Evolutionary conservation across 1,284 basidiomycete species (phyloP), one percentile per base, ranked within the genome.

Genomic region (Wallemia mellicola): DNA sequence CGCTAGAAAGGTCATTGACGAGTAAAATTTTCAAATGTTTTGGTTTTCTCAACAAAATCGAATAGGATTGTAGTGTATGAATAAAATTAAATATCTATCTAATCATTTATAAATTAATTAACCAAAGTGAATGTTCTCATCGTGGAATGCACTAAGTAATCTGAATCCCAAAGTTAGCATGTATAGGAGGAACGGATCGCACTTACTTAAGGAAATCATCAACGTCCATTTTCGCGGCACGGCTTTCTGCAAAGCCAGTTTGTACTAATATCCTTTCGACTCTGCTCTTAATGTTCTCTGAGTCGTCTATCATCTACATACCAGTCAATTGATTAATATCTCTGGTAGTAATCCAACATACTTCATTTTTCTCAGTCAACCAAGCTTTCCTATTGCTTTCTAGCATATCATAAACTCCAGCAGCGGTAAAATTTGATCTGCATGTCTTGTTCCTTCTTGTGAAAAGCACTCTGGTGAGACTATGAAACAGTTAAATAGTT

Each of bases 321-420:
- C 11, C 24, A 60, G 59, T 27, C 60, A 27, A 25, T 22, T 19
- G 56, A 22, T 30, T 15, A n/a, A n/a, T n/a, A n/a, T n/a, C n/a
- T n/a, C n/a, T 17, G 14, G n/a, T 57, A 48, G 26, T 33, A 30
- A 26, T 27, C 17, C 71, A 74, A 62, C 63, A 30, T 7, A 83
- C 84, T 75, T 77, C 76, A 64, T 82, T 77, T 63, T 82, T 80
- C 66, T 86, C 77, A 1, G 87, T 79, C 66, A 86, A 83, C 83
- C 86, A 94, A n/a, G 89, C 94, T 70, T 81, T 80, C 75, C 85
- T 85, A 69, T 96, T 98, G 66, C 79, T 79, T 71, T 95, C 91
- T 63, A 96, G 71, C 83, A 98, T 86, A 65, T 91, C 85, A 67
- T 85, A 77, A 15, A 98, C 88, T 1, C 92, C 92, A 68, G 86